Conservation (phyloP, 129 eudicot species). For the Logfia minima region DNA sequence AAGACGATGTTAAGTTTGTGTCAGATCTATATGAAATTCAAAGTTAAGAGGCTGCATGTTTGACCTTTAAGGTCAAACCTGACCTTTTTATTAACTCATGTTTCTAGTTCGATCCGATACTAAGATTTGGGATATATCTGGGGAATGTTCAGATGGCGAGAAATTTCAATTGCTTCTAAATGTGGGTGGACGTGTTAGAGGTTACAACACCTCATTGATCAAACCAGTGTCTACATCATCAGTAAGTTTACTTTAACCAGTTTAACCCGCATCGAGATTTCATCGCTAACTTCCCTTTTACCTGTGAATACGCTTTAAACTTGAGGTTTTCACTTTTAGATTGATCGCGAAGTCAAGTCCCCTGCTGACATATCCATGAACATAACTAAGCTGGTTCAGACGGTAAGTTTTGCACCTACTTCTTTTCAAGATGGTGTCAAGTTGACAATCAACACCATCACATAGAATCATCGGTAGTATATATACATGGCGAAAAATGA, state of each 20-base stretch:
- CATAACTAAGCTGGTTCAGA: constrained; percentile 56
- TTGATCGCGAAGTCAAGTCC: constrained; percentile 90
- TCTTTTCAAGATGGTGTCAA: constrained; percentile 63
- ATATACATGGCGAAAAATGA: background rate
- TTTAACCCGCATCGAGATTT: background rate
- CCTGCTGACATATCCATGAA: constrained; percentile 96
- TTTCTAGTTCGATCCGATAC: background rate
- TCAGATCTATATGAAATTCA: background rate
- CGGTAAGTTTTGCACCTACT: constrained; percentile 54
- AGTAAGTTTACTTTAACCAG: constrained; percentile 40
- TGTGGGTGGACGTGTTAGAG: constrained; percentile 72
- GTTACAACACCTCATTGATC: constrained; percentile 60
- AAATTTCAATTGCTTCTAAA: constrained; percentile 58
- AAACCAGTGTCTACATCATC: constrained; percentile 81
- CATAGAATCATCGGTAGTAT: constrained; percentile 30
- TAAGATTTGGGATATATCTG: constrained; percentile 13
- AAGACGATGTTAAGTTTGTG: background rate
- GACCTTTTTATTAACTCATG: background rate
- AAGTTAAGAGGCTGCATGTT: background rate
- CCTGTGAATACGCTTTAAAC: constrained; percentile 3
- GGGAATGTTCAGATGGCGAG: constrained; percentile 53
- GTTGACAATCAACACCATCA: constrained; percentile 60
- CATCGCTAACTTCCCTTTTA: background rate
- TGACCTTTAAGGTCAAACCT: constrained; percentile 3
- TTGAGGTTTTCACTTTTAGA: constrained; percentile 36